Conservation (phyloP, 371 early-diverging fungal species). For the Syncephalastrum sp. region DNA sequence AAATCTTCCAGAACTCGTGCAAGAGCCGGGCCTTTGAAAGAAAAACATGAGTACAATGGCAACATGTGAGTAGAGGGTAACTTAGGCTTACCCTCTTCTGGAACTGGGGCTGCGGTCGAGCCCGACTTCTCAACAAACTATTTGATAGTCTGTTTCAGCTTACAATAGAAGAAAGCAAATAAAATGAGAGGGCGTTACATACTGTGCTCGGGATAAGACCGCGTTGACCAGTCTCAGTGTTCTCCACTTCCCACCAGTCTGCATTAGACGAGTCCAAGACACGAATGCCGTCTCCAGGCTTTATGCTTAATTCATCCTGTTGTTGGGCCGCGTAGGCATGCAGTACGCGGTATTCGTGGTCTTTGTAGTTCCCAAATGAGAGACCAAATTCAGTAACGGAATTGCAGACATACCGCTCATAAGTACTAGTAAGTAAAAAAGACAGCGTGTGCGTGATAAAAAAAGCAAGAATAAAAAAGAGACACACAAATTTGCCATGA, state of each 20-base stretch:
- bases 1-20: constrained; percentile 63
- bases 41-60: too few relatives aligned
- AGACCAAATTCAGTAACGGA: too few relatives aligned
- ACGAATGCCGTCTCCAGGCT: constrained; percentile 51
- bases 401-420: too few relatives aligned
- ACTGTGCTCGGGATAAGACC: constrained; percentile 71
- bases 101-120: not conserved
- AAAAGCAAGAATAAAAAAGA: too few relatives aligned
- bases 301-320: constrained; percentile 61
- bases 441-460: too few relatives aligned
- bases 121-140: constrained; percentile 4
- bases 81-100: too few relatives aligned
- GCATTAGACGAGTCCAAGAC: constrained; percentile 50
- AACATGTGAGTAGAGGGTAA: not conserved
- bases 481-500: too few relatives aligned
- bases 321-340: constrained; percentile 46
- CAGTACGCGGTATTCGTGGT: constrained; percentile 5
- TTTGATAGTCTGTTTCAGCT: not conserved
- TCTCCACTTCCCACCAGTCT: constrained; percentile 61
- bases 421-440: too few relatives aligned
- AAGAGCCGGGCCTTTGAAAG: constrained; percentile 20
- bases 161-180: not conserved
- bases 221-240: constrained; percentile 37
- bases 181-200: not conserved
- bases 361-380: not conserved